Conservation (phyloP, 1,284 basidiomycete genomes). For the Waitea zeae region DNA sequence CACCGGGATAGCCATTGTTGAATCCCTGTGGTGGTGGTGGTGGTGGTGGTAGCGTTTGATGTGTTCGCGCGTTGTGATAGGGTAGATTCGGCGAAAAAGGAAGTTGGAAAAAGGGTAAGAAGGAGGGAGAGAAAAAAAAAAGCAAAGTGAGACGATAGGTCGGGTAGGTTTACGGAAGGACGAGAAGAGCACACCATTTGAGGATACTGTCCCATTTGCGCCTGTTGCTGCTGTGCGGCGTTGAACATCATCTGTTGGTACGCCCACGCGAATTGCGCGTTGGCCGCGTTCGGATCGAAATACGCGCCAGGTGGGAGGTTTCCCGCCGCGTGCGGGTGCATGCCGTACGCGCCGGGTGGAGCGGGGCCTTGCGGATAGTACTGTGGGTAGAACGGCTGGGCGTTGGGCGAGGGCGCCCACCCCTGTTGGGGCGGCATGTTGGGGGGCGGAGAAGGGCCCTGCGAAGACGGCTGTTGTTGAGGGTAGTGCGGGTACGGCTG, state of each 20-base stretch:
- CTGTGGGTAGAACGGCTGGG: constrained; percentile 53
- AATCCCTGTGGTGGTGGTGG: no score
- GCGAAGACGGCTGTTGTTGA: no score
- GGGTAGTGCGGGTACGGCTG: constrained; percentile 19
- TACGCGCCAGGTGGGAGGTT: constrained; percentile 31
- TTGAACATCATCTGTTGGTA: constrained; percentile 78
- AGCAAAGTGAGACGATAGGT: no score
- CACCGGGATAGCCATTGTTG: not conserved
- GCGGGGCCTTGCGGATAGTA: constrained; percentile 42
- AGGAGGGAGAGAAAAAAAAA: no score
- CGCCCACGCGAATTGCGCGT: constrained; percentile 68
- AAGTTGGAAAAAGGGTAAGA: no score
- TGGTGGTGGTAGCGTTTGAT: no score
- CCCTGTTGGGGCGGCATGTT: constrained; percentile 25
- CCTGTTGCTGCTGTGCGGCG: constrained; percentile 34
- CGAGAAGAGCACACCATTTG: constrained; percentile 6
- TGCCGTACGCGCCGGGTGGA: constrained; percentile 15
- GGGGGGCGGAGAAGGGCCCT: no score
- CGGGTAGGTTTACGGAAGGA: no score
- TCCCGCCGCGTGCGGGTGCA: constrained; percentile 23
- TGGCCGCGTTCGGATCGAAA: constrained; percentile 52
- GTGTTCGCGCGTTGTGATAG: no score
- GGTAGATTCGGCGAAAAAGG: no score
- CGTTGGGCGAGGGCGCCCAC: constrained; percentile 45
- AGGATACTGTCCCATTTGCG: constrained; percentile 16